A percentile compares a stretch with the other conserved stretches of the same genome.
phyloP scores from a whole-genome alignment of 1,139 yeast species.

The Geotrichum citri-aurantii region DNA sequence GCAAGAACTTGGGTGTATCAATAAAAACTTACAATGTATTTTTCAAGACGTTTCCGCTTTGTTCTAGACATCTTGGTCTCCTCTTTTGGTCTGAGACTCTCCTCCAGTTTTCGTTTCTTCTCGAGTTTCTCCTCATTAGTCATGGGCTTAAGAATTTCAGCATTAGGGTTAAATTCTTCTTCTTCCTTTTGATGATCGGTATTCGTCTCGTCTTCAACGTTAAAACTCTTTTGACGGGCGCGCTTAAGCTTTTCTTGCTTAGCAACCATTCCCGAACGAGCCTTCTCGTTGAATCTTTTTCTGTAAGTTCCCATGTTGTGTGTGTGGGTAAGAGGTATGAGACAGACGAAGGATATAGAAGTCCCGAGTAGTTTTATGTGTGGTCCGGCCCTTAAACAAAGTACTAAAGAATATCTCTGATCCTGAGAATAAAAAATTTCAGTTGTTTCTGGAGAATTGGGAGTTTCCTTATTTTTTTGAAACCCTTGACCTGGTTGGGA shows the following conservation, averaged over 20 bases:
- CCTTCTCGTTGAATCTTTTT: conserved; percentile 77
- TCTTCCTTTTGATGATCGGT: conserved; percentile 30
- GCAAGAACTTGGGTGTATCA: too few relatives aligned
- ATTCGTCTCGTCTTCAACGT: conserved; percentile 36
- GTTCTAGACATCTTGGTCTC: conserved; percentile 64
- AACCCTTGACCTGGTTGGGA: neutral
- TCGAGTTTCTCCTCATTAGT: conserved; percentile 52
- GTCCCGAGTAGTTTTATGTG: neutral
- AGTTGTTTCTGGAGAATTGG: conserved; percentile 1
- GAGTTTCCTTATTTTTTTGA: conserved; percentile 4
- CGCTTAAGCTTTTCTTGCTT: conserved; percentile 66
- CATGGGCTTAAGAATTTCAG: conserved; percentile 51
- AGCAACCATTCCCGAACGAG: conserved; percentile 77
- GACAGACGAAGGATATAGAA: neutral
- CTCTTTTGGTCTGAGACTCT: conserved; percentile 48
- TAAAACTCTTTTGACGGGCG: conserved; percentile 62
- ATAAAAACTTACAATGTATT: conserved; percentile 36
- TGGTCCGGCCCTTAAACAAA: neutral
- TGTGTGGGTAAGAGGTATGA: neutral
- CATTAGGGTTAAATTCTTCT: conserved; percentile 46
- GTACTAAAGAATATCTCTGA: neutral
- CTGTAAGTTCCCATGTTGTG: conserved; percentile 70
- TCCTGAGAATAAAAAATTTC: conserved; percentile 5
- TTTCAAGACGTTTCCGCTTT: conserved; percentile 58
- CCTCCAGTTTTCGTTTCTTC: conserved; percentile 60